A percentile compares a stretch with the other conserved stretches of the same genome.
phyloP scores from a whole-genome alignment of 805 yeast species.

The Saccharomycopsis synnaedendra region DNA sequence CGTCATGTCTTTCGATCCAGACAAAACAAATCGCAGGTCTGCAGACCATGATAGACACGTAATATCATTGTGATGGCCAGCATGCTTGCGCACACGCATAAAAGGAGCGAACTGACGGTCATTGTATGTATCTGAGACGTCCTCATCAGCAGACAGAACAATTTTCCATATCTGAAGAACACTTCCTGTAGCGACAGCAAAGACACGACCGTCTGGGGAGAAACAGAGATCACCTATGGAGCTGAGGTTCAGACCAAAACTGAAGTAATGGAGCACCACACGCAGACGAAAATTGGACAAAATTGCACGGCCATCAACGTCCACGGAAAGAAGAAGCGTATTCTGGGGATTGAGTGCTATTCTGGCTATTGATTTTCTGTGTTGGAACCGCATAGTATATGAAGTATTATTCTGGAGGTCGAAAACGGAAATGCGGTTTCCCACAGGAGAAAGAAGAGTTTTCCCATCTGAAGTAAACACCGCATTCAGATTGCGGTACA shows the following conservation, averaged over 20 bases:
- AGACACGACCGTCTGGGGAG: conserved; percentile 78
- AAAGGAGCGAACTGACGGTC: conserved; percentile 96
- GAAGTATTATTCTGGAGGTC: conserved; percentile 78
- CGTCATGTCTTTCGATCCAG: conserved; percentile 85
- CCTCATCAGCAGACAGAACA: conserved; percentile 31
- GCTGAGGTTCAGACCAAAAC: conserved; percentile 51
- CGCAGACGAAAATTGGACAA: conserved; percentile 75
- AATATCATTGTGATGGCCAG: conserved; percentile 86
- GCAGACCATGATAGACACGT: conserved; percentile 76
- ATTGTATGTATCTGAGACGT: conserved; percentile 31
- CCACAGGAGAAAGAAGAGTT: conserved; percentile 79
- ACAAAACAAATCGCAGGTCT: conserved; percentile 79
- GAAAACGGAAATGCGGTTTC: conserved; percentile 83
- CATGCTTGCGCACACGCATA: conserved; percentile 77
- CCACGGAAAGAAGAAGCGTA: conserved; percentile 71
- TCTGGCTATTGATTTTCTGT: conserved; percentile 68
- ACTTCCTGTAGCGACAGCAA: conserved; percentile 77
- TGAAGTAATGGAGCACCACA: conserved; percentile 86
- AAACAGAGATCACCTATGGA: conserved; percentile 64
- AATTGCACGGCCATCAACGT: conserved; percentile 87
- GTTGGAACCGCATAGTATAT: conserved; percentile 86
- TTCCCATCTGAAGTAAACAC: conserved; percentile 81
- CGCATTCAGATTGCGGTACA: conserved; percentile 86
- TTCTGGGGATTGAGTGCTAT: conserved; percentile 79
- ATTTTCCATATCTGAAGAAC: conserved; percentile 91